Percentiles rank a stretch among this genome's conserved stretches.
These are phyloP conservation scores for Biscogniauxia marginata DNA, from an alignment of 2,329 filamentous ascomycete species.

Conservation along the genomic window DNA sequence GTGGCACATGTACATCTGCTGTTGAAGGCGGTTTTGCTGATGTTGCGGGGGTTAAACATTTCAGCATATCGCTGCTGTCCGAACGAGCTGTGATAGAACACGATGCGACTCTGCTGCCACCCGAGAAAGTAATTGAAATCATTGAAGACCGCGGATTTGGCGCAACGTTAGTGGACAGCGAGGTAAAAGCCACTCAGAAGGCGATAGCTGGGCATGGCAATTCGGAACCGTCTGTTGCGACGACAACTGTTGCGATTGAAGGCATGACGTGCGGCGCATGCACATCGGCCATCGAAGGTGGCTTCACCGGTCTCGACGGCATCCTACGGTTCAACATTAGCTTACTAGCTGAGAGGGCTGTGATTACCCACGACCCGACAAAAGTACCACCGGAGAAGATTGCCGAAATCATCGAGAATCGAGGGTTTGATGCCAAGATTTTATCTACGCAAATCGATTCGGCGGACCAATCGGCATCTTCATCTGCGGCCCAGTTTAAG, in stretches of 20 bases:
- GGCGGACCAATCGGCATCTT: conserved; percentile 51
- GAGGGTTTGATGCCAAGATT: conserved; percentile 84
- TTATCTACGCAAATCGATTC: conserved; percentile 69
- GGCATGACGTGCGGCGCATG: conserved; percentile 99
- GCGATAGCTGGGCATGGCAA: conserved; percentile 26
- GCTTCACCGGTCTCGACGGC: conserved; percentile 75
- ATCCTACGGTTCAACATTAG: conserved; percentile 92
- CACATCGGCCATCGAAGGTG: conserved; percentile 84
- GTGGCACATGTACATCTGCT: conserved; percentile 83
- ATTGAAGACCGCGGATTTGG: conserved; percentile 77
- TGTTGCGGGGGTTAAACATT: conserved; percentile 68
- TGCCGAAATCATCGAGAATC: conserved; percentile 79
- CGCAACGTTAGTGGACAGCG: conserved; percentile 73
- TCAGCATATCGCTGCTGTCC: conserved; percentile 80
- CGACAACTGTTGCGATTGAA: conserved; percentile 84
- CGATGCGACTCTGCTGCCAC: conserved; percentile 56
- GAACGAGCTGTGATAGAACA: conserved; percentile 86
- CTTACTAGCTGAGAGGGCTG: conserved; percentile 85
- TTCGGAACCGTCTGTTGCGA: conserved; percentile 49
- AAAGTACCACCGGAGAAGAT: conserved; percentile 73
- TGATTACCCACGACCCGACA: conserved; percentile 76
- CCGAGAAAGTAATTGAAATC: conserved; percentile 54
- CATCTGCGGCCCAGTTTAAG: conserved; percentile 72
- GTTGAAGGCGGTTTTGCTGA: conserved; percentile 79
- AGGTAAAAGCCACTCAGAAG: conserved; percentile 41